phyloP scores from a whole-genome alignment of 352 stramenopile species.

The Pythium angustatum region DNA sequence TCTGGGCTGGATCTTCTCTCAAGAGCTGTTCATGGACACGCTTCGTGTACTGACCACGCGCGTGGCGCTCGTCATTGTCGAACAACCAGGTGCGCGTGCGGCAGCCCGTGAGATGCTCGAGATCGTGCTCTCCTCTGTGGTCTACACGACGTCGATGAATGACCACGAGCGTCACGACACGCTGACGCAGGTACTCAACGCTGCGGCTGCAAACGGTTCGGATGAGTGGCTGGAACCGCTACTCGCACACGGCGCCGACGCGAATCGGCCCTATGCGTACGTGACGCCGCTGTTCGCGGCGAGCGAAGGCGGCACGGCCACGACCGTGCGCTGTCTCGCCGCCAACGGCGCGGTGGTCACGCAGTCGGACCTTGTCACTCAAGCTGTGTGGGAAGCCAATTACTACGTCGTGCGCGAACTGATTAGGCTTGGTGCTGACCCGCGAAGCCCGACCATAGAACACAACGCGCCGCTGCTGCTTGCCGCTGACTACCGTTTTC shows the following conservation, averaged over 20 bases:
- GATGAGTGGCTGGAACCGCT: background rate
- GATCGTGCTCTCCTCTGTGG: background rate
- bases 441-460: background rate
- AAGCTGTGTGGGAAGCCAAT: constrained; percentile 2
- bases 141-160: background rate
- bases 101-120: constrained; percentile 17
- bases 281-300: constrained; percentile 1
- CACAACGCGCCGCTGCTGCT: background rate
- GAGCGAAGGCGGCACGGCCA: background rate
- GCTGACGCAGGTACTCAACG: background rate
- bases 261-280: constrained; percentile 3
- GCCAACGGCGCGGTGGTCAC: background rate
- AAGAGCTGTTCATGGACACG: background rate
- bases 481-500: background rate
- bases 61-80: background rate
- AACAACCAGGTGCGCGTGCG: background rate
- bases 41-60: background rate
- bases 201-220: background rate
- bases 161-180: background rate
- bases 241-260: constrained; percentile 10
- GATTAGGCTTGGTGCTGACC: constrained; percentile 5
- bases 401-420: background rate
- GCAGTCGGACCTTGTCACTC: background rate
- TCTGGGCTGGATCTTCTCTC: constrained; percentile 12
- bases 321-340: background rate